phyloP scores from a whole-genome alignment of 768 basidiomycete genomes.

The Cantharellus cinnabarinus region DNA sequence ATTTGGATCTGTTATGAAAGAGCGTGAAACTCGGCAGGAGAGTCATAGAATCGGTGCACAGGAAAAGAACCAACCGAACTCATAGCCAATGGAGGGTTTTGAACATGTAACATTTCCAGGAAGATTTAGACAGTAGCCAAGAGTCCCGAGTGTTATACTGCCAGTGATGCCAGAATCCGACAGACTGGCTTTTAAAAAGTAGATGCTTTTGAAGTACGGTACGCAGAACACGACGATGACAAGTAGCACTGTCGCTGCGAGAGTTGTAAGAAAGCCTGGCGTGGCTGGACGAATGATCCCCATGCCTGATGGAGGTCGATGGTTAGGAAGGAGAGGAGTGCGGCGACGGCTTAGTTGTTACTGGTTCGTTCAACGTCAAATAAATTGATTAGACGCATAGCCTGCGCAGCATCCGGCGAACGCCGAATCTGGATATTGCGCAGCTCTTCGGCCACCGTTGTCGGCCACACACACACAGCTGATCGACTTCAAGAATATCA shows the following conservation, averaged over 20 bases:
- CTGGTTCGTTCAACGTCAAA: too few relatives aligned
- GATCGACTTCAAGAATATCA: too few relatives aligned
- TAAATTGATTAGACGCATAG: too few relatives aligned
- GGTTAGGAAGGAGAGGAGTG: too few relatives aligned
- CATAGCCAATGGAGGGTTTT: conserved; percentile 63
- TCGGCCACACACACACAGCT: too few relatives aligned
- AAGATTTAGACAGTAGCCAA: conserved; percentile 68
- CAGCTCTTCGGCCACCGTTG: too few relatives aligned
- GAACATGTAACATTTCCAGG: conserved; percentile 44
- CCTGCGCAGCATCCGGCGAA: too few relatives aligned
- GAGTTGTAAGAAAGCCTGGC: conserved; percentile 70
- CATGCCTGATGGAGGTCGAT: conserved; percentile 9
- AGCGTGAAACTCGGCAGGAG: neutral
- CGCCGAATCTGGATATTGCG: too few relatives aligned
- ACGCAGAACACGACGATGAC: conserved; percentile 80
- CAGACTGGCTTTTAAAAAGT: conserved; percentile 49
- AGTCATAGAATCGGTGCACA: conserved; percentile 1
- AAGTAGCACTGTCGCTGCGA: conserved; percentile 57
- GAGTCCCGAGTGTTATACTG: conserved; percentile 62
- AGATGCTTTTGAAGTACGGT: conserved; percentile 73
- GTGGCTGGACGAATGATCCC: conserved; percentile 53
- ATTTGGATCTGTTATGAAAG: conserved; percentile 45
- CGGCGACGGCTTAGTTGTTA: too few relatives aligned
- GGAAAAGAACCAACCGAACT: conserved; percentile 41
- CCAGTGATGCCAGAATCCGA: conserved; percentile 28